Conservation (phyloP, 2,329 filamentous ascomycete species). For the Phaeosphaeriaceae sp. region DNA sequence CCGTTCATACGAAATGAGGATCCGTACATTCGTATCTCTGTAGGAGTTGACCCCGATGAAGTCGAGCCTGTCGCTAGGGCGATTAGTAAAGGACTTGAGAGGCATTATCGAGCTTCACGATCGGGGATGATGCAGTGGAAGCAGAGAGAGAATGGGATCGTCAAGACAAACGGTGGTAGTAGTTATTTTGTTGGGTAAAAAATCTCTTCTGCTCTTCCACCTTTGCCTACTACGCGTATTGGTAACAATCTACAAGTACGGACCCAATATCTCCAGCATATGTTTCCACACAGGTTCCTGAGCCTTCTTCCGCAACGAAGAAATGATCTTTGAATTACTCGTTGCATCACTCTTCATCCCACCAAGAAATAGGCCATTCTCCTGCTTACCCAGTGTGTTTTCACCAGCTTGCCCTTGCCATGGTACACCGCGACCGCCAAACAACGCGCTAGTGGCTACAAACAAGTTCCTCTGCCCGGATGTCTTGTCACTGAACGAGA, state of each 20-base stretch:
- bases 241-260: neutral
- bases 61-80: conserved; percentile 6
- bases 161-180: conserved; percentile 1
- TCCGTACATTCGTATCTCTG: conserved; percentile 9
- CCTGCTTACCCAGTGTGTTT: conserved; percentile 1
- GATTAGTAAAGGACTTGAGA: conserved; percentile 3
- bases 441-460: conserved; percentile 9
- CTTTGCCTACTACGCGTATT: neutral
- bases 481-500: conserved; percentile 7
- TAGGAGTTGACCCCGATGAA: conserved; percentile 7
- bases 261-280: neutral
- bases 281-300: conserved; percentile 4
- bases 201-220: neutral
- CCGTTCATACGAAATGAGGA: conserved; percentile 3
- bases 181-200: neutral
- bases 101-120: conserved; percentile 1
- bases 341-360: neutral
- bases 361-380: conserved; percentile 4
- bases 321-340: neutral
- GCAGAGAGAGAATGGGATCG: neutral
- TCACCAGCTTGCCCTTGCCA: conserved; percentile 2
- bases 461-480: conserved; percentile 11
- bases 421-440: conserved; percentile 2
- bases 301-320: neutral
- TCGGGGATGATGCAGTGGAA: conserved; percentile 1